Evolutionary conservation across 129 eudicot genomes (phyloP), one percentile per base, ranked within the genome.

Genomic region (sunflower (Helianthus annuus)): DNA sequence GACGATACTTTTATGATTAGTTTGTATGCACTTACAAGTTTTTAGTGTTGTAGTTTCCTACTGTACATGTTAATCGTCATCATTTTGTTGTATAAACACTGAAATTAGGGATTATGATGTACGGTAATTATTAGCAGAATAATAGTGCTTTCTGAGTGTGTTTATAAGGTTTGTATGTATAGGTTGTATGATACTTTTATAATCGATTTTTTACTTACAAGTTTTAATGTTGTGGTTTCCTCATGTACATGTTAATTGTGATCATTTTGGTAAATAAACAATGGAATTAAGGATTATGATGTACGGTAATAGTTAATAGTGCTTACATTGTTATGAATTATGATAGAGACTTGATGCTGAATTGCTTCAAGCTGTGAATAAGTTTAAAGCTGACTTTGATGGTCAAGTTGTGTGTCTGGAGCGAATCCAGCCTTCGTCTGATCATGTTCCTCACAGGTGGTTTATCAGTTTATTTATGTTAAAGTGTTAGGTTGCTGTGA

Each of bases 391-490:
- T 17, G 99, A 95, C 62, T 95, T 95, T 85, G 99, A 94, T 70
- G 89, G 97, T 69, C 91, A 95, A 64, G 77, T 95, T 74, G 87
- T 95, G 74, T 88, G 87, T 16, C 64, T 95, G 49, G 99, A 95
- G 84, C 99, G 97, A 8, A 85, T 90, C 56, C 99, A 95, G 72
- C 99, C 99, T 44, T 95, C 97, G 72, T 85, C 92, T 24, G 97
- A 95, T 79, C 99, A 95, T 81, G 99, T 95, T 78, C 91, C 94
- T 76, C 99, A 95, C 84, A 90, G 96, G 99, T 94, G 46, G 39
- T 27, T 48, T 22, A 10, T n/a, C 19, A 70, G 6, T 53, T 69
- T 56, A 42, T 62, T 63, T 45, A 45, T 64, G 27, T 17, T 74
- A 59, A 11, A 19, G 45, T 51, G 45, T 64, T 24, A 54, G n/a